Conservation (phyloP, 1,284 basidiomycete genomes). For the Ceratobasidium sp. region DNA sequence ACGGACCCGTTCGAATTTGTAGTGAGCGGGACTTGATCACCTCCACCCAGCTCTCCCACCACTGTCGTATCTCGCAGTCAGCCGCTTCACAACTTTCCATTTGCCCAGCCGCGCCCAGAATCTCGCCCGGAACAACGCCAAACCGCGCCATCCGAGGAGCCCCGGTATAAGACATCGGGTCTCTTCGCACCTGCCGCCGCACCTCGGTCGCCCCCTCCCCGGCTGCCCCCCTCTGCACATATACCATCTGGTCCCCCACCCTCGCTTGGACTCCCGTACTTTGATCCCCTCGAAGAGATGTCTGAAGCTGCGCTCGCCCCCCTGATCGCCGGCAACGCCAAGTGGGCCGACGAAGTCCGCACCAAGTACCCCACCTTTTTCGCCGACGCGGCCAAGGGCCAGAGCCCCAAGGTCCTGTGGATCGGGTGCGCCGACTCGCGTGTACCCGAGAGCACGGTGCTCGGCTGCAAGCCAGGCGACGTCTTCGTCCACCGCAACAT, state of each 20-base stretch:
- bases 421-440: conserved; percentile 74
- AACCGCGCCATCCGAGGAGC: conserved; percentile 21
- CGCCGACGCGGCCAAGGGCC: conserved; percentile 64
- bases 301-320: conserved; percentile 48
- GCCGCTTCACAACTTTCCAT: conserved; percentile 23
- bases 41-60: conserved; percentile 16
- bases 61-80: conserved; percentile 18
- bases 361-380: conserved; percentile 70
- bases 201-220: conserved; percentile 30
- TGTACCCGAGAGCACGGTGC: conserved; percentile 65
- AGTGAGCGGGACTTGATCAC: conserved; percentile 22
- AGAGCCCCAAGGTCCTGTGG: conserved; percentile 79
- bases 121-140: conserved; percentile 25
- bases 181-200: conserved; percentile 36
- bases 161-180: conserved; percentile 34
- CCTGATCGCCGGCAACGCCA: conserved; percentile 63
- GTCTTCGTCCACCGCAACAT: conserved; percentile 74
- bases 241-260: background rate
- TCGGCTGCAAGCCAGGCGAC: conserved; percentile 65
- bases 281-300: conserved; percentile 30
- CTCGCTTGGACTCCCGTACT: conserved; percentile 18
- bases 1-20: conserved; percentile 38
- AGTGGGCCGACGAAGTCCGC: conserved; percentile 67
- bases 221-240: background rate
- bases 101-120: conserved; percentile 2